Percentiles rank a stretch among this genome's conserved stretches.
Evolutionary conservation across 495 filamentous ascomycete genomes (phyloP).

Genomic region (Neurospora africana): DNA sequence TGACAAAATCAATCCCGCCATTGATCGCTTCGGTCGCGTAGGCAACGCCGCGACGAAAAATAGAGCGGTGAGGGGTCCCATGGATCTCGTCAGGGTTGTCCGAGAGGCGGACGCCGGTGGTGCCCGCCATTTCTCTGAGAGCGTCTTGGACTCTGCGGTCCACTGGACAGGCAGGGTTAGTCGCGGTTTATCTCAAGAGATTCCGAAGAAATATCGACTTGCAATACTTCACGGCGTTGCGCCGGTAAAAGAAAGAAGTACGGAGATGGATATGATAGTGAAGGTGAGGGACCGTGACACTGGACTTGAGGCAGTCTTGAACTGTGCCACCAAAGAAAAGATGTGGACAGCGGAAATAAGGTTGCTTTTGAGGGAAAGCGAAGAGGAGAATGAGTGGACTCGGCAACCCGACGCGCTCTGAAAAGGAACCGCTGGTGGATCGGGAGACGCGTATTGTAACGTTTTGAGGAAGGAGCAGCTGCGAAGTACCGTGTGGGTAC

Average conservation of each 20-base stretch:
- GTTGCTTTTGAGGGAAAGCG: neutral
- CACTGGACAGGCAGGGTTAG: neutral
- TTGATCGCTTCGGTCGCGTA: neutral
- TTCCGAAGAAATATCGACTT: neutral
- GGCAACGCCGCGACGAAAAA: neutral
- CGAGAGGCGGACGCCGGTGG: neutral
- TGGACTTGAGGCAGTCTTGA: neutral
- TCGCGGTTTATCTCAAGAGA: neutral
- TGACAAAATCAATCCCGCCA: neutral
- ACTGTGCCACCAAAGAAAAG: neutral
- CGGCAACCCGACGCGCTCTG: neutral
- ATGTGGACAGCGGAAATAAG: neutral
- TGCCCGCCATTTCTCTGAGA: neutral
- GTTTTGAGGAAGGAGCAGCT: neutral
- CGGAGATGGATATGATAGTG: neutral
- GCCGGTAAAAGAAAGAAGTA: neutral
- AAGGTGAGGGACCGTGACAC: neutral
- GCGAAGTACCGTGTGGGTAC: neutral
- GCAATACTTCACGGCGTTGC: neutral
- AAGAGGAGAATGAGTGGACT: neutral
- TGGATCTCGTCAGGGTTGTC: neutral
- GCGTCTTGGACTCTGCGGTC: neutral
- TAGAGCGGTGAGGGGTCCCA: neutral
- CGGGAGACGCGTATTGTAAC: neutral
- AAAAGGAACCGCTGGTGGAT: neutral